Percentiles rank a stretch among this genome's conserved stretches.
phyloP scores from a whole-genome alignment of 192 early-diverging fungal species.

The Coemansia aciculifera region DNA sequence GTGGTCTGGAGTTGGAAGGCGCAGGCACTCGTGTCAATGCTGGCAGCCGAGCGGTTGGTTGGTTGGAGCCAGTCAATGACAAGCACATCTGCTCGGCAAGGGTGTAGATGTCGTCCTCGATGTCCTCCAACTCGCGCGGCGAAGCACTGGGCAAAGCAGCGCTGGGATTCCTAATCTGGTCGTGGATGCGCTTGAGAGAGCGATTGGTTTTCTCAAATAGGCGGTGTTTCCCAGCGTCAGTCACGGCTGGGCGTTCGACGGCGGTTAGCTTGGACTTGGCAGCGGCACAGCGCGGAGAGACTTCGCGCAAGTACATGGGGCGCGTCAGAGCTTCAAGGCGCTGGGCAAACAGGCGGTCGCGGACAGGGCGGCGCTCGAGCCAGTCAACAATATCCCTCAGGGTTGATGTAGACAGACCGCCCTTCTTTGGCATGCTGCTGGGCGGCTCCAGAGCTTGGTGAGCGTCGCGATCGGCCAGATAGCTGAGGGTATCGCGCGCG shows the following conservation, averaged over 20 bases:
- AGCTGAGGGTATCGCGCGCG: conserved; percentile 22
- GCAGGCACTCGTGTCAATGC: conserved; percentile 11
- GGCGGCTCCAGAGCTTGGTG: neutral
- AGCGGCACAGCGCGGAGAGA: conserved; percentile 20
- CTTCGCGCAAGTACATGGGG: conserved; percentile 27
- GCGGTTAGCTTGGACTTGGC: neutral
- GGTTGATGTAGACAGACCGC: neutral
- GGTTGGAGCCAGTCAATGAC: conserved; percentile 16
- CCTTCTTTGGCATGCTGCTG: neutral
- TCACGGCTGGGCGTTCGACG: neutral
- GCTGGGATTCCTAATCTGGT: neutral
- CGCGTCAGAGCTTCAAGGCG: conserved; percentile 30
- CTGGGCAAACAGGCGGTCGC: conserved; percentile 32
- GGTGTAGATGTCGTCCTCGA: conserved; percentile 13
- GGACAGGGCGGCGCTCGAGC: conserved; percentile 30
- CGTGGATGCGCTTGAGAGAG: conserved; percentile 15
- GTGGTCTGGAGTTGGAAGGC: neutral
- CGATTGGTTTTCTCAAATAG: conserved; percentile 14
- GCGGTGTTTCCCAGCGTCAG: conserved; percentile 7
- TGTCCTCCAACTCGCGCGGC: neutral
- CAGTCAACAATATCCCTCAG: conserved; percentile 24
- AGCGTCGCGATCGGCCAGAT: neutral
- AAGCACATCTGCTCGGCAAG: conserved; percentile 38
- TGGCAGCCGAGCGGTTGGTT: conserved; percentile 26
- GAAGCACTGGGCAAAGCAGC: neutral